Evolutionary conservation across 768 basidiomycete species (phyloP), one percentile per base, ranked within the genome.

Genomic region (Tremella fuciformis): DNA sequence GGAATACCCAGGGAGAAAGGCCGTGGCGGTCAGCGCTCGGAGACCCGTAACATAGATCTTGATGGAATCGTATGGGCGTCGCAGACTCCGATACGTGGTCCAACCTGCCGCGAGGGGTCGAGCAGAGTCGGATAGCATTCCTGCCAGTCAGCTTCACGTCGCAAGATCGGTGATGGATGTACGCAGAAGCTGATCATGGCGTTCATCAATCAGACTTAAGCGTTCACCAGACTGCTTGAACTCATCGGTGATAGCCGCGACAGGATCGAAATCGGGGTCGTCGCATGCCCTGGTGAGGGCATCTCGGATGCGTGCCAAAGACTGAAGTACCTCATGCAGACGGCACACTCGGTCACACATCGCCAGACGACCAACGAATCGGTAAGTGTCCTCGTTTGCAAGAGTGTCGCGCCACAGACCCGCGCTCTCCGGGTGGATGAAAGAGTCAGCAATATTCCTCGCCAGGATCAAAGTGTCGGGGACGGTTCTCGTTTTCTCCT

Each of bases 281-380:
- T 26, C 25, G 13, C 58, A 39, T 15, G 68, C 68, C 16, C 42
- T 57, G 13, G 66, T 66, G 9, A 73, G 26, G 13, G 50, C 34
- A 15, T 42, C 40, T 41, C 59, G 55, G 25, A 69, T 39, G 29
- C 62, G 47, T 13, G 37, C 41, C 50, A 66, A 34, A 3, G 57
- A 55, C 52, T 67, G 60, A 1, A 62, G 42, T 1, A 73, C 62
- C 29, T 65, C 66, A 7, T 53, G 56, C 8, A 64, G 22, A 50
- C 71, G 59, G n/a, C 53, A 47, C 8, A 73, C 42, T 34, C 62
- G 57, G 50, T 73, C 71, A 21, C 59, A 65, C 1, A 70, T 46
- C 9, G 44, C 38, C 55, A 73, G 53, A n/a, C 62, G 56, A 0
- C 71, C 71, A 2, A 73, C 25, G 8, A 66, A 21, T 6, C 48